Evolutionary conservation across 768 basidiomycete genomes (phyloP).

Genomic region (Chlorophyllum brunneum): DNA sequence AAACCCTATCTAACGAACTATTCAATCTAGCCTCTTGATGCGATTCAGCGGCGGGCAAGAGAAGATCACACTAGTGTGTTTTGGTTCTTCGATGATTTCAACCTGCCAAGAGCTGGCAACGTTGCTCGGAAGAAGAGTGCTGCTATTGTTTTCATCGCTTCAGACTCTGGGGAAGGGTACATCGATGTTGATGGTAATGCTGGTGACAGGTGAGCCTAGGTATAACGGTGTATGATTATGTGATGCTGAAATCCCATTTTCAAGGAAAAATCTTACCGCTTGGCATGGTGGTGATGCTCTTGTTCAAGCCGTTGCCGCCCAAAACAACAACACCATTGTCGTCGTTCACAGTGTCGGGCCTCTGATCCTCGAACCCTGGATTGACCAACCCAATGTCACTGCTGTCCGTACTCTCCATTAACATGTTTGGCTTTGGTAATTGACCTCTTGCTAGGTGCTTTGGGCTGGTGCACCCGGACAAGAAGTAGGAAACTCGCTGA

Average conservation of each 20-base stretch:
- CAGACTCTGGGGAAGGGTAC: constrained; percentile 83
- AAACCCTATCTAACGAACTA: not conserved
- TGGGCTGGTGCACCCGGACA: constrained; percentile 70
- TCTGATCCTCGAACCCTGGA: constrained; percentile 61
- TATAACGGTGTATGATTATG: not conserved
- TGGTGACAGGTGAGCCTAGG: constrained; percentile 54
- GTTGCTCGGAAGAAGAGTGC: constrained; percentile 50
- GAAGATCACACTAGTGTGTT: constrained; percentile 60
- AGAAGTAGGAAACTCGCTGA: constrained; percentile 68
- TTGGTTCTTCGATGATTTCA: constrained; percentile 70
- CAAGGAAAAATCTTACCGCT: constrained; percentile 62
- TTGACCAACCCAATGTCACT: constrained; percentile 68
- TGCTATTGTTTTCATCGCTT: constrained; percentile 76
- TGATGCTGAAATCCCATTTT: not conserved
- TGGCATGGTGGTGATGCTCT: constrained; percentile 74
- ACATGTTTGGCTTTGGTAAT: constrained; percentile 15
- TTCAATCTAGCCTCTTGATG: constrained; percentile 61
- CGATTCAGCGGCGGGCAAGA: constrained; percentile 72
- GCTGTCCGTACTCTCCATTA: constrained; percentile 41
- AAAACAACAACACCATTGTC: constrained; percentile 71
- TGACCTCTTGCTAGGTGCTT: constrained; percentile 32
- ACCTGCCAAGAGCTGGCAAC: constrained; percentile 47
- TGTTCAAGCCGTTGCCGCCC: constrained; percentile 61
- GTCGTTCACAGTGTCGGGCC: constrained; percentile 63
- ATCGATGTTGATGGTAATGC: constrained; percentile 77